phyloP scores from a whole-genome alignment of 1,139 yeast species.

The Kurtzmaniella quercitrusa region DNA sequence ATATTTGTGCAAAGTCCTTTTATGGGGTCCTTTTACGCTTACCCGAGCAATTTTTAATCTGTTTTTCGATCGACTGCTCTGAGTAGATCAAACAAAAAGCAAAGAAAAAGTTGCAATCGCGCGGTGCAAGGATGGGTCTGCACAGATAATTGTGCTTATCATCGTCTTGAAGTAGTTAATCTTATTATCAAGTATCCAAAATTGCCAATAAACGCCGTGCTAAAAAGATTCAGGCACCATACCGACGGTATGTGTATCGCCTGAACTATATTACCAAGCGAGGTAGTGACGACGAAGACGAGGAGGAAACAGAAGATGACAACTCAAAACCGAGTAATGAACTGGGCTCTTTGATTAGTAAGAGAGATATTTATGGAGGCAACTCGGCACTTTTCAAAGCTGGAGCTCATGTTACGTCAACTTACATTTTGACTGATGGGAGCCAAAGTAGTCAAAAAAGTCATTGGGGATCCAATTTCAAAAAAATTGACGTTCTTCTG shows the following conservation, averaged over 20 bases:
- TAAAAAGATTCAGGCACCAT: conserved; percentile 72
- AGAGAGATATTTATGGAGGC: conserved; percentile 2
- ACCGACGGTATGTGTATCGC: conserved; percentile 72
- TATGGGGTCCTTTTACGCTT: no score
- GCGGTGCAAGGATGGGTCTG: background rate
- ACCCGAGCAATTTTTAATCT: no score
- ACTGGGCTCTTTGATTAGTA: background rate
- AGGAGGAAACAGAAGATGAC: conserved; percentile 20
- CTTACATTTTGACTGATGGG: conserved; percentile 30
- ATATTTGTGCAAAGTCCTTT: no score
- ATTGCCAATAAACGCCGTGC: conserved; percentile 89
- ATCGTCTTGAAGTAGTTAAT: background rate
- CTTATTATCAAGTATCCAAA: background rate
- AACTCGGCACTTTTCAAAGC: conserved; percentile 13
- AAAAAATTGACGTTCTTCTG: conserved; percentile 42
- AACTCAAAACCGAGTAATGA: conserved; percentile 5
- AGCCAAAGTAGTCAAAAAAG: conserved; percentile 19
- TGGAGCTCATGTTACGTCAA: conserved; percentile 27
- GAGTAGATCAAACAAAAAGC: no score
- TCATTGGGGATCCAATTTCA: conserved; percentile 44
- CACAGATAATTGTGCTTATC: background rate
- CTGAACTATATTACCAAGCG: conserved; percentile 32
- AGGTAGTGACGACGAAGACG: conserved; percentile 34
- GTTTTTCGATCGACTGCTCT: no score
- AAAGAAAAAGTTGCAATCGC: background rate